A percentile compares a stretch with the other conserved stretches of the same genome.
Evolutionary conservation across 768 basidiomycete species (phyloP).

Genomic region (Suillus subaureus): DNA sequence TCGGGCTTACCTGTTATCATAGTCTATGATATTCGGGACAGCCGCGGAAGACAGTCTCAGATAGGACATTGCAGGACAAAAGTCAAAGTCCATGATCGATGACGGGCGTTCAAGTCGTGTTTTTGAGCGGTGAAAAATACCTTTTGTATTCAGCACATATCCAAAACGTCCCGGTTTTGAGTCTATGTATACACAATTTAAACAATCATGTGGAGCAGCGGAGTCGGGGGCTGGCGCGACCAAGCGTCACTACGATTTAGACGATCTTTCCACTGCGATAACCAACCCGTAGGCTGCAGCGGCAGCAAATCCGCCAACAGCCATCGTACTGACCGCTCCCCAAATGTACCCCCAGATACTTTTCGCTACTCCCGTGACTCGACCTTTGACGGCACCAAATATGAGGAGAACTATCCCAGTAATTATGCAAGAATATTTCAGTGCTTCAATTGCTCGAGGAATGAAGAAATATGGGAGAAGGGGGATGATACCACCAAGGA

Average conservation of each 20-base stretch:
- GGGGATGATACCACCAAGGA: constrained; percentile 91
- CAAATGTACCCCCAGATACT: constrained; percentile 73
- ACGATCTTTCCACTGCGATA: constrained; percentile 43
- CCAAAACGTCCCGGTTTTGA: no score
- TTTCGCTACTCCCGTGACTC: constrained; percentile 76
- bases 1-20: no score
- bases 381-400: constrained; percentile 90
- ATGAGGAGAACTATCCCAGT: constrained; percentile 86
- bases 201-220: no score
- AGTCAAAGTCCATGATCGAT: no score
- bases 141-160: no score
- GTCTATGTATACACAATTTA: no score
- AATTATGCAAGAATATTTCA: constrained; percentile 74
- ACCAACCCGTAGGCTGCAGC: constrained; percentile 69
- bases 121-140: no score
- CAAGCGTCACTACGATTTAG: neutral
- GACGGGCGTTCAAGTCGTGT: no score
- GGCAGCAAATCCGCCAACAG: constrained; percentile 90
- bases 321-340: constrained; percentile 84
- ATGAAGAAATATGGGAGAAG: constrained; percentile 93
- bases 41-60: no score
- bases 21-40: no score
- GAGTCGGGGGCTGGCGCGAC: no score
- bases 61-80: no score
- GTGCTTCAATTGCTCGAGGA: constrained; percentile 61